Evolutionary conservation across 2,329 filamentous ascomycete species (phyloP).

Genomic region (Penicillium sp.): DNA sequence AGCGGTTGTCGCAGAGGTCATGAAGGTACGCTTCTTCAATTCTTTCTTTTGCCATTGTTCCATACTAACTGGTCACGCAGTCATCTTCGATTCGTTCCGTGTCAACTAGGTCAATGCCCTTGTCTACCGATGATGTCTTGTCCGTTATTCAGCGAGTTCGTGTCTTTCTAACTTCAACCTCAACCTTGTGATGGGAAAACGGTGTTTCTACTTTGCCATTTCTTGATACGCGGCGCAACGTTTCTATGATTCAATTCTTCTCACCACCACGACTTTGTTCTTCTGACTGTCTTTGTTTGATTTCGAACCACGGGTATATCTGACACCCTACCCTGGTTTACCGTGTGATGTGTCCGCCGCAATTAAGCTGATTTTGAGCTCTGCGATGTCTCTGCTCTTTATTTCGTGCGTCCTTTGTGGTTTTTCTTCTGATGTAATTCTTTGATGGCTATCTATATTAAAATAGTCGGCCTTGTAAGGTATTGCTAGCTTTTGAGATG

Average conservation of each 20-base stretch:
- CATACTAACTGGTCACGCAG: constrained; percentile 19
- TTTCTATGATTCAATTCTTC: constrained; percentile 12
- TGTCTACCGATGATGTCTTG: constrained; percentile 8
- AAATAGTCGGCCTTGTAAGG: constrained; percentile 5
- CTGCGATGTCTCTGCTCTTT: background rate
- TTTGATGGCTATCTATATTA: constrained; percentile 4
- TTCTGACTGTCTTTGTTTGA: constrained; percentile 3
- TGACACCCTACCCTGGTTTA: background rate
- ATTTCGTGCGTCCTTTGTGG: background rate
- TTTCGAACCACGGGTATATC: constrained; percentile 1
- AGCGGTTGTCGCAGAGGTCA: constrained; percentile 49
- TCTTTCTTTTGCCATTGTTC: background rate
- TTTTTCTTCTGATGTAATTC: constrained; percentile 19
- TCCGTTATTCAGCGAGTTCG: constrained; percentile 26
- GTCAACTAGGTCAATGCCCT: constrained; percentile 29
- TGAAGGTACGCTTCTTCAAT: constrained; percentile 39
- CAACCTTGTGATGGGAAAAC: constrained; percentile 21
- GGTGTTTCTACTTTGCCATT: constrained; percentile 21
- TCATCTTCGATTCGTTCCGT: constrained; percentile 41
- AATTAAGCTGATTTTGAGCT: background rate
- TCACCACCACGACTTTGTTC: constrained; percentile 1
- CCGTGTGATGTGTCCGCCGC: background rate
- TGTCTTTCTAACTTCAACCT: constrained; percentile 8
- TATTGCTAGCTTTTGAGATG: constrained; percentile 1
- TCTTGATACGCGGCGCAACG: constrained; percentile 11